Evolutionary conservation across 345 rosid species (phyloP), one percentile per base, ranked within the genome.

Genomic region (Pseudoturritis turrita): DNA sequence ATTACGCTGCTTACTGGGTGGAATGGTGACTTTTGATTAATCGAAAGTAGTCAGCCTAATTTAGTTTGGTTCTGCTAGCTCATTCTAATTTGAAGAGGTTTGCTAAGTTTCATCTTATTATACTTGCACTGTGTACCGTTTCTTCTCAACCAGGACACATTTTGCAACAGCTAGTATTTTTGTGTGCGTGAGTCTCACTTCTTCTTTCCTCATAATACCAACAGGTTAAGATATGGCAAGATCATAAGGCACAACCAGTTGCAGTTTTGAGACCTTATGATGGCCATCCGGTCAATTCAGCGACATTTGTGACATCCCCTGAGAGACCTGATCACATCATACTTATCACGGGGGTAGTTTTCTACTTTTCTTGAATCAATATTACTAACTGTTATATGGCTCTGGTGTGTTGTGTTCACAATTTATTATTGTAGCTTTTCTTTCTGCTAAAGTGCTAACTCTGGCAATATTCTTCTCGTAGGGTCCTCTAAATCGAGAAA

Each of bases 221-320:
- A 71, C 88, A 94, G 98, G 81, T 94, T 54, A 94, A 94, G 80
- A 88, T 94, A 64, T 94, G 98, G 98, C 95, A 89, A 67, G 96
- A 89, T 74, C 86, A 72, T 77, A 94, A 86, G 81, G 73, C 81
- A 52, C 75, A 59, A 22, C 91, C 96, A 37, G 88, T 89, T 78
- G 77, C 79, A 45, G 84, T 89, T 26, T 74, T 94, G 80, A 91
- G 83, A 76, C 97, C 98, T 25, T 87, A 94, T 71, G 88, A 86
- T 75, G 95, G 98, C 40, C 86, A 79, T 47, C 88, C 97, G 71
- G 96, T 94, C 62, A 83, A 79, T 74, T 86, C 96, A 23, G 95
- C 85, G 29, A 78, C 78, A 25, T 91, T 89, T 75, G 77, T 94
- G 75, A 81, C 86, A 71, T 86, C 91, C 47, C 83, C 95, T 26